Evolutionary conservation across 441 rosid genomes (phyloP).

Genomic region (Erysimum cheiri): DNA sequence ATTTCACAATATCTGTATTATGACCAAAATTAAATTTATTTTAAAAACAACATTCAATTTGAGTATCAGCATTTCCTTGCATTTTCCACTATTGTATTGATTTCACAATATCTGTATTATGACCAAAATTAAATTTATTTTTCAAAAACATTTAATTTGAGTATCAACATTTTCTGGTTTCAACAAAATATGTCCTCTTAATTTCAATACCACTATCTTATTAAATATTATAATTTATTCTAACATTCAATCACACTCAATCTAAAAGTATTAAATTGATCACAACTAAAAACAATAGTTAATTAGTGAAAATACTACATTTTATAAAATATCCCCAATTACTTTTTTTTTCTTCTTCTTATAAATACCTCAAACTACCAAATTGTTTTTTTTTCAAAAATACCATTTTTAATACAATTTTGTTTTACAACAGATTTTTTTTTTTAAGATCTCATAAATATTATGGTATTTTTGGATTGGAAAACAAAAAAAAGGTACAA

Average conservation of each 20-base stretch:
- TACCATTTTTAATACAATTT: too few relatives aligned
- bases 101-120: conserved; percentile 20
- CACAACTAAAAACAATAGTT: background rate
- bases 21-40: background rate
- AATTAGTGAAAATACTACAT: background rate
- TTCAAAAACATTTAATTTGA: background rate
- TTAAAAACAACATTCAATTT: background rate
- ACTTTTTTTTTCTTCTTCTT: too few relatives aligned
- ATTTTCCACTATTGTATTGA: conserved; percentile 17
- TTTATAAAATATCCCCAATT: background rate
- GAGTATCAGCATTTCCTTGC: background rate
- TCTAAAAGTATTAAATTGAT: background rate
- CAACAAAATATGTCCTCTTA: background rate
- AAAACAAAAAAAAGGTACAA: background rate
- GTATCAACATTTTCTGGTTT: background rate
- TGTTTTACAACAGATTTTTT: too few relatives aligned
- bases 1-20: conserved; percentile 18
- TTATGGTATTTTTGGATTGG: too few relatives aligned
- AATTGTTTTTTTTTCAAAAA: too few relatives aligned
- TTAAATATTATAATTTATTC: background rate
- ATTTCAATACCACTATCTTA: background rate
- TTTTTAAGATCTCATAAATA: too few relatives aligned
- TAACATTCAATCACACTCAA: background rate
- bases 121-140: too few relatives aligned
- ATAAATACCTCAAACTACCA: too few relatives aligned